A percentile compares a stretch with the other conserved stretches of the same genome.
phyloP scores from a whole-genome alignment of 2,329 filamentous ascomycete species.

The Hypoxylon sp. region DNA sequence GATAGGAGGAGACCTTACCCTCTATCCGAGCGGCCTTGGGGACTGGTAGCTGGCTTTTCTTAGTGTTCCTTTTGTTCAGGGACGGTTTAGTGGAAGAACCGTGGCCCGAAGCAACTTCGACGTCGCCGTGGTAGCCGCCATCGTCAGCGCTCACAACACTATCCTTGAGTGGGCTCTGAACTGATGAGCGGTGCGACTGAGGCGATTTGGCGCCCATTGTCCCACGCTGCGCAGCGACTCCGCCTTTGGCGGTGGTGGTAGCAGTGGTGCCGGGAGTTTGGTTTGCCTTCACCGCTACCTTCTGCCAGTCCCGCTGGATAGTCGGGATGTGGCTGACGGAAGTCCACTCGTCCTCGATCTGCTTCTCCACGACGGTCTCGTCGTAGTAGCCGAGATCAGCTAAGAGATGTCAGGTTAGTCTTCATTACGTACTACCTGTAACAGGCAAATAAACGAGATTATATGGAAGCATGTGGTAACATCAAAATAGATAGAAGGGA shows the following conservation, averaged over 20 bases:
- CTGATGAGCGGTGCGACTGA: not conserved
- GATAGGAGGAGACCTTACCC: not conserved
- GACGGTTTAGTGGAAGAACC: not conserved
- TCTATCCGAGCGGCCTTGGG: not conserved
- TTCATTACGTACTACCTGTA: not conserved
- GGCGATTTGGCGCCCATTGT: not conserved
- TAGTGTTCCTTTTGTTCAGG: not conserved
- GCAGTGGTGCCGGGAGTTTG: not conserved
- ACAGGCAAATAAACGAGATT: too few species aligned
- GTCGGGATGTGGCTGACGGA: not conserved
- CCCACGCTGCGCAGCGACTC: not conserved
- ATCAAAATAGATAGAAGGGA: not conserved
- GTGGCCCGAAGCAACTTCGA: not conserved
- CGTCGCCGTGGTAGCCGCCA: not conserved
- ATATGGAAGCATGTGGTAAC: not conserved
- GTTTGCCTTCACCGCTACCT: not conserved
- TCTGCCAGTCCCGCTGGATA: not conserved
- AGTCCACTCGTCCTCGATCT: slow-evolving; percentile 8
- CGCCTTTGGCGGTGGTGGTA: not conserved
- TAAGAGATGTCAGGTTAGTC: not conserved
- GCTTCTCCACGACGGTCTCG: slow-evolving; percentile 1
- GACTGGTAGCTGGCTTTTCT: not conserved
- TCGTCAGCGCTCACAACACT: not conserved
- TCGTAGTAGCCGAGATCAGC: slow-evolving; percentile 7
- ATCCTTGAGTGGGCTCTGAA: not conserved